Evolutionary conservation across 352 stramenopile genomes (phyloP).

Genomic region (Elongisporangium anandrum): DNA sequence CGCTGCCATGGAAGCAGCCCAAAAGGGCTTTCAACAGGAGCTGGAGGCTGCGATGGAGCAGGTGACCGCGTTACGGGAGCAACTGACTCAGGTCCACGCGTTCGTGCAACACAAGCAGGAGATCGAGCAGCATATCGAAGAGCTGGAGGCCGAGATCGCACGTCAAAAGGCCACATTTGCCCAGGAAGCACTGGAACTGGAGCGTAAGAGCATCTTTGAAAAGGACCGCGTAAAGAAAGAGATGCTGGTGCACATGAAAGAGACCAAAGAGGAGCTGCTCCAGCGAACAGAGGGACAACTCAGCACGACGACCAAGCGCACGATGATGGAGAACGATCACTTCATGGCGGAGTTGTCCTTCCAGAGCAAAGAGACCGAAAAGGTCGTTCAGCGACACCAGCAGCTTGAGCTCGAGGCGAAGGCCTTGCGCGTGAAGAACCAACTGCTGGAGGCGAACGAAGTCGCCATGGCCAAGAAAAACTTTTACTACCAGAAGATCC

Average conservation of each 20-base stretch:
- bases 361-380: slow-evolving; percentile 70
- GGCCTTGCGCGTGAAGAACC: slow-evolving; percentile 39
- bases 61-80: slow-evolving; percentile 18
- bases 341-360: slow-evolving; percentile 68
- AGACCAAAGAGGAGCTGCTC: slow-evolving; percentile 52
- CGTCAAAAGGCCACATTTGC: slow-evolving; percentile 18
- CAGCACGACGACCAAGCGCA: slow-evolving; percentile 66
- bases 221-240: slow-evolving; percentile 70
- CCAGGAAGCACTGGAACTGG: slow-evolving; percentile 36
- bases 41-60: slow-evolving; percentile 14
- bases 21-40: slow-evolving; percentile 15
- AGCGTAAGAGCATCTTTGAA: slow-evolving; percentile 59
- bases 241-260: slow-evolving; percentile 45
- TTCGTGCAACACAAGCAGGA: slow-evolving; percentile 55
- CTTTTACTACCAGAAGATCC: slow-evolving; percentile 67
- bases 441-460: slow-evolving; percentile 49
- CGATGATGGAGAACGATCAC: slow-evolving; percentile 79
- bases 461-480: slow-evolving; percentile 56
- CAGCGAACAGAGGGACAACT: slow-evolving; percentile 60
- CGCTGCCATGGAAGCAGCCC: slow-evolving; percentile 4
- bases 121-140: slow-evolving; percentile 26
- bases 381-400: slow-evolving; percentile 40
- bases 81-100: slow-evolving; percentile 40
- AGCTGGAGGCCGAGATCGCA: slow-evolving; percentile 31
- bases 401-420: slow-evolving; percentile 41